Percentiles rank a stretch among this genome's conserved stretches.
Conservation (phyloP, 805 yeast species). For the Candida arabinofermentans region DNA sequence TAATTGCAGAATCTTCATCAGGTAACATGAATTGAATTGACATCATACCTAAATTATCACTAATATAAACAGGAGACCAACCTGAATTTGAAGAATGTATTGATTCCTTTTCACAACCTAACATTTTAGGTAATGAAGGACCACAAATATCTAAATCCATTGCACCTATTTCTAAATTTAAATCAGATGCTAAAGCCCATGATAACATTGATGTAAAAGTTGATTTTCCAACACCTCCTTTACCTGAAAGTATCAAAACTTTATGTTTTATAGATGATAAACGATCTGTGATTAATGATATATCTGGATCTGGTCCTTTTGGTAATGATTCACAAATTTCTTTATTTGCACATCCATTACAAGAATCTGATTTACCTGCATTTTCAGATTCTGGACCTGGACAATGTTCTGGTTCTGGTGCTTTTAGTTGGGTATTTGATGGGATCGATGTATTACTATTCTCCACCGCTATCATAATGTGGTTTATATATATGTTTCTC, state of each 20-base stretch:
- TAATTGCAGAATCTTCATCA: slow-evolving; percentile 85
- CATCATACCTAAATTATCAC: slow-evolving; percentile 93
- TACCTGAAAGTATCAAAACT: slow-evolving; percentile 71
- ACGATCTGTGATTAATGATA: slow-evolving; percentile 68
- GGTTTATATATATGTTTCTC: background rate
- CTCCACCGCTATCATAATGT: slow-evolving; percentile 12
- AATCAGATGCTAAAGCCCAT: slow-evolving; percentile 90
- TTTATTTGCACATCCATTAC: slow-evolving; percentile 93
- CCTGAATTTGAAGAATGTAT: slow-evolving; percentile 89
- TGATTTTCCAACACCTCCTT: slow-evolving; percentile 91
- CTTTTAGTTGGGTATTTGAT: slow-evolving; percentile 31
- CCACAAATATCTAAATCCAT: slow-evolving; percentile 98
- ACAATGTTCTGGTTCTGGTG: slow-evolving; percentile 94
- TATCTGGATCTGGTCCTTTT: slow-evolving; percentile 94
- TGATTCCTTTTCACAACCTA: slow-evolving; percentile 84
- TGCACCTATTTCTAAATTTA: slow-evolving; percentile 83
- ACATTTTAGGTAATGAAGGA: slow-evolving; percentile 91
- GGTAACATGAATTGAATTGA: slow-evolving; percentile 95
- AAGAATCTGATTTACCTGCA: slow-evolving; percentile 94
- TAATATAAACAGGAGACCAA: slow-evolving; percentile 95
- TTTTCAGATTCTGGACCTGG: slow-evolving; percentile 95
- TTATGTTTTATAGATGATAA: slow-evolving; percentile 69
- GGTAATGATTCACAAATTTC: slow-evolving; percentile 83
- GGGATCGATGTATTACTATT: background rate
- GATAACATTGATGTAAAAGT: slow-evolving; percentile 95